Evolutionary conservation across 2,329 filamentous ascomycete species (phyloP).

Genomic region (Claviceps cyperi): DNA sequence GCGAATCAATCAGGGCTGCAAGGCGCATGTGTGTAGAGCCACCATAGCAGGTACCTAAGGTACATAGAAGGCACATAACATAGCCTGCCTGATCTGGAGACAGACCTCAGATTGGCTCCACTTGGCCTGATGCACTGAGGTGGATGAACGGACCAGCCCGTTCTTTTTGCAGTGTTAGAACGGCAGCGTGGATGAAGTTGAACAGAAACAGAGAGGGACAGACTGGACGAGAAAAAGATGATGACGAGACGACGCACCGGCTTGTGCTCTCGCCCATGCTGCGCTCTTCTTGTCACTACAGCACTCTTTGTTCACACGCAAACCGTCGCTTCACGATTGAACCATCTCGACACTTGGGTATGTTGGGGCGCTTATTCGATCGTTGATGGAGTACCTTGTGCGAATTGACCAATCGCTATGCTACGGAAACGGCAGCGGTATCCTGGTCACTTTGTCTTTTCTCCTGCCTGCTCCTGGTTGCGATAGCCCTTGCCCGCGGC

Average conservation of each 20-base stretch:
- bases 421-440: not conserved
- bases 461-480: slow-evolving; percentile 31
- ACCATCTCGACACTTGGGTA: not conserved
- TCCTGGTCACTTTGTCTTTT: not conserved
- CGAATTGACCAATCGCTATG: slow-evolving; percentile 1
- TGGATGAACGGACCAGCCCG: not conserved
- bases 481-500: not conserved
- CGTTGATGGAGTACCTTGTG: not conserved
- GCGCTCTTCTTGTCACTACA: too few species aligned
- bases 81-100: not conserved
- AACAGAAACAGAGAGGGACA: not conserved
- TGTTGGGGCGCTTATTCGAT: not conserved
- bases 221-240: not conserved
- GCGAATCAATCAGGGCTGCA: not conserved
- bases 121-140: not conserved
- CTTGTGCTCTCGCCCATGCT: too few species aligned
- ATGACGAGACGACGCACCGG: too few species aligned
- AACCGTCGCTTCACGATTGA: not conserved
- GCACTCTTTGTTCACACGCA: not conserved
- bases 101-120: not conserved
- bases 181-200: not conserved
- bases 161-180: not conserved
- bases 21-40: not conserved
- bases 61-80: too few species aligned
- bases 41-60: too few species aligned